Base-by-base conservation (phyloP, 495 filamentous ascomycete genomes). In the Pseudoneurospora amorphoporcata region DNA sequence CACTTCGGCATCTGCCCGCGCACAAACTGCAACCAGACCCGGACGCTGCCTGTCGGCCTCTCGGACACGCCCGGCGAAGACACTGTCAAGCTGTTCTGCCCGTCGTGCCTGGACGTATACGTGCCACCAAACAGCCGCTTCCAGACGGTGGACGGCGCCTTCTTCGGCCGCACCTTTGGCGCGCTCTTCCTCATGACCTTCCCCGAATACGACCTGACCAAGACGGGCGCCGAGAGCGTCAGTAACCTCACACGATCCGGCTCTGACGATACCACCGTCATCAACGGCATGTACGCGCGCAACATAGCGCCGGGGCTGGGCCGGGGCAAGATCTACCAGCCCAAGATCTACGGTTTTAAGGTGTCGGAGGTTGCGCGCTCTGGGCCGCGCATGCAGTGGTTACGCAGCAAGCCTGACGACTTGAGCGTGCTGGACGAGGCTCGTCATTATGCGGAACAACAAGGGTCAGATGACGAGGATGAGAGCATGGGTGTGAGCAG, bases 11-110 rank as follows among this genome's bases (percentile, higher is more conserved):
- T 90, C 70, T 99, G 95, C 79, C 95, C 95, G 5, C 89, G 95
- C 37, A 95, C 94, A 61, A 88, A 92, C 82, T 99, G 95, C 85
- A 90, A 91, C 74, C 90, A 90, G 69, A 91, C 92, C 76, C 90
- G 93, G 75, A 94, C 97, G 35, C 89, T 99, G 16, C 95, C 95
- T 14, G 96, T 98, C 12, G 95, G 95, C 39, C 88, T 92, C 72
- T 95, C 90, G 73, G 95, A 99, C 81, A 95, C 92, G 37, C 96
- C 96, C 7, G 95, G 96, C 71, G 92, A 94, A 78, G 95, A 99
- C 79, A 99, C 96, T 2, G 95, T 99, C 74, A 99, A 99, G 81
- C 88, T 99, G 5, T 99, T 98, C 85, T 99, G 95, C 81, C 95
- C 96, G 10, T 93, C 91, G 68, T 99, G 95, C 82, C 89, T 97